A percentile compares a stretch with the other conserved stretches of the same genome.
Evolutionary conservation across 495 filamentous ascomycete genomes (phyloP).

Genomic region (Venustampulla echinocandica): DNA sequence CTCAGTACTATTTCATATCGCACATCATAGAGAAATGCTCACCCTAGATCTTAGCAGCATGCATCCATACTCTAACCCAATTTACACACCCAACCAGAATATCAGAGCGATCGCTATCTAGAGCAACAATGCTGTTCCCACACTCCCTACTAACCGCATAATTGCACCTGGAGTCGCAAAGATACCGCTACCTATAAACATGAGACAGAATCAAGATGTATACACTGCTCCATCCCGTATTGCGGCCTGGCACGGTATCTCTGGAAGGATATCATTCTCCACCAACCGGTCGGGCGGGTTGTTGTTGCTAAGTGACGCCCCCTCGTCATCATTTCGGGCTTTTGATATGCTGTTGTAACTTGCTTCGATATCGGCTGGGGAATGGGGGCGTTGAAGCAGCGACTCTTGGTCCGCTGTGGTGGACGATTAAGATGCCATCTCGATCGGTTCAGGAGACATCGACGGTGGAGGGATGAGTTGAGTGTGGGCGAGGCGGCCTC

Average conservation of each 20-base stretch:
- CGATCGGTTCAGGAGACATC: background rate
- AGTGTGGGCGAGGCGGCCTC: background rate
- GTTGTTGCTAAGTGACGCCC: conserved; percentile 3
- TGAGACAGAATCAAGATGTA: conserved; percentile 71
- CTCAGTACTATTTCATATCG: background rate
- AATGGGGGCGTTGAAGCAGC: background rate
- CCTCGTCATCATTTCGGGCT: background rate
- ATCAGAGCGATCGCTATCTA: conserved; percentile 58
- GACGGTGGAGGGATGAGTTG: background rate
- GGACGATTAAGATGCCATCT: background rate
- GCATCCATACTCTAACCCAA: conserved; percentile 61
- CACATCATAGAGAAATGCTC: conserved; percentile 20
- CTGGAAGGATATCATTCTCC: conserved; percentile 52
- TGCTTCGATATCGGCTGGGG: background rate
- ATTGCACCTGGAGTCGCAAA: conserved; percentile 68
- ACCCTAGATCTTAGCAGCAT: conserved; percentile 66
- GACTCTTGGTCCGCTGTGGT: background rate
- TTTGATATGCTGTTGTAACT: background rate
- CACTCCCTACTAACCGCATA: conserved; percentile 55
- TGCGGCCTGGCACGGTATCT: conserved; percentile 56
- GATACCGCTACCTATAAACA: conserved; percentile 67
- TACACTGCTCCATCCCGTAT: conserved; percentile 57
- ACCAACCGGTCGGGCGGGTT: conserved; percentile 22
- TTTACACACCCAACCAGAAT: conserved; percentile 48
- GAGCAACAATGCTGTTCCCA: conserved; percentile 53